Percentiles rank a stretch among this genome's conserved stretches.
phyloP scores from a whole-genome alignment of 768 basidiomycete species.

The Termitomyces sp. region DNA sequence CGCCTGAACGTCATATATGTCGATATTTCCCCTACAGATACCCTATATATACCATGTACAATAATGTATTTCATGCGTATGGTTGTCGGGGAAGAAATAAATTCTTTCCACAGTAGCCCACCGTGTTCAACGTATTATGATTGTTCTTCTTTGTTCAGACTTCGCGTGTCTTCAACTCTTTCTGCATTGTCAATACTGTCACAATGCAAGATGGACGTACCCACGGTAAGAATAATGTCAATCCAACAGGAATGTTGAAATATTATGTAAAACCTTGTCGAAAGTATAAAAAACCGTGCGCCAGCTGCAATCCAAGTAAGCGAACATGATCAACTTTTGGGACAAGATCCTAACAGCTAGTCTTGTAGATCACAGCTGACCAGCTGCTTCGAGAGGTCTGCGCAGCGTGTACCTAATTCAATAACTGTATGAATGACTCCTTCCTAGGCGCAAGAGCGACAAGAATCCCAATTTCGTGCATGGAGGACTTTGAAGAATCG shows the following conservation, averaged over 20 bases:
- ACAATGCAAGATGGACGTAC: conserved; percentile 16
- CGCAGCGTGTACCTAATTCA: neutral
- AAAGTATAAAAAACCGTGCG: conserved; percentile 91
- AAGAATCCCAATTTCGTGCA: conserved; percentile 87
- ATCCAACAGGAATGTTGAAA: neutral
- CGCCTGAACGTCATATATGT: neutral
- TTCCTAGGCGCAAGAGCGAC: conserved; percentile 88
- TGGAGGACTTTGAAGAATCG: conserved; percentile 92
- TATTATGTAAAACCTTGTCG: neutral
- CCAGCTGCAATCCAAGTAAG: conserved; percentile 88
- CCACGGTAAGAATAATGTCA: conserved; percentile 1
- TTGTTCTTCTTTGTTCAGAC: neutral
- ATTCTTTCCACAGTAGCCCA: too few relatives aligned
- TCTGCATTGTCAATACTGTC: neutral
- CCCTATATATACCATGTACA: neutral
- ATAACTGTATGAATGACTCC: neutral
- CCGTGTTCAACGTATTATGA: neutral
- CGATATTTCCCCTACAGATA: neutral
- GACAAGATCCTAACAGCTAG: conserved; percentile 4
- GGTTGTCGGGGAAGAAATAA: too few relatives aligned
- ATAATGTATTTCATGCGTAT: neutral
- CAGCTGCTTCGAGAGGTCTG: conserved; percentile 91
- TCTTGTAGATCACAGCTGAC: conserved; percentile 87
- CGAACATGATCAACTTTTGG: conserved; percentile 6
- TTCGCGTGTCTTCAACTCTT: neutral